These are phyloP conservation scores for Bisporella sp. DNA, from an alignment of 2,329 filamentous ascomycete species.

Conservation along the genomic window DNA sequence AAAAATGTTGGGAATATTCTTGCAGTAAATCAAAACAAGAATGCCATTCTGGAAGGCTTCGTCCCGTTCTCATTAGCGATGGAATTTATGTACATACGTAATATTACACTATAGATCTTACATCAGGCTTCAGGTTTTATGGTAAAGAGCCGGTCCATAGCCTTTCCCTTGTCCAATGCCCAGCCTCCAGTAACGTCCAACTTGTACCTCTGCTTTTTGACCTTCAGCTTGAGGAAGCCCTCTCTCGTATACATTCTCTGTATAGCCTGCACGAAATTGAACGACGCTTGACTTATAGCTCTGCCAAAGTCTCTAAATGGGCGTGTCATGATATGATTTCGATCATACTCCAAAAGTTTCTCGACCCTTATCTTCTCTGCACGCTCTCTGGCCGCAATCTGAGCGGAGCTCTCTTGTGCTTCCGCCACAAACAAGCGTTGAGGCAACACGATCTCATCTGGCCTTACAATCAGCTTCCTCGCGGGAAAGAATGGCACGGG, in stretches of 20 bases:
- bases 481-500: constrained; percentile 24
- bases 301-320: constrained; percentile 41
- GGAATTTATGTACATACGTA: too few species aligned
- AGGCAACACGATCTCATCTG: constrained; percentile 15
- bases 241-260: constrained; percentile 47
- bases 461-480: constrained; percentile 15
- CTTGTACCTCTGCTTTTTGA: constrained; percentile 46
- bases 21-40: too few species aligned
- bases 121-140: constrained; percentile 14
- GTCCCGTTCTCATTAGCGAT: too few species aligned
- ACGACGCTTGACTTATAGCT: constrained; percentile 32
- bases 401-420: constrained; percentile 25
- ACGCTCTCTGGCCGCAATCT: constrained; percentile 20
- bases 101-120: neutral
- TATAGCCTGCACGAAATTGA: constrained; percentile 37
- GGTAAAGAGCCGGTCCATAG: constrained; percentile 47
- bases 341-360: constrained; percentile 39
- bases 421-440: constrained; percentile 19
- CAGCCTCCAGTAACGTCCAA: constrained; percentile 51
- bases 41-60: too few species aligned
- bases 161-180: constrained; percentile 51
- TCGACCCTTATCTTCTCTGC: constrained; percentile 1
- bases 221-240: constrained; percentile 45
- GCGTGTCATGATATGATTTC: constrained; percentile 48
- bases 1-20: too few species aligned